phyloP scores from a whole-genome alignment of 2,329 filamentous ascomycete species.

The Cylindrodendrum hubeiense region DNA sequence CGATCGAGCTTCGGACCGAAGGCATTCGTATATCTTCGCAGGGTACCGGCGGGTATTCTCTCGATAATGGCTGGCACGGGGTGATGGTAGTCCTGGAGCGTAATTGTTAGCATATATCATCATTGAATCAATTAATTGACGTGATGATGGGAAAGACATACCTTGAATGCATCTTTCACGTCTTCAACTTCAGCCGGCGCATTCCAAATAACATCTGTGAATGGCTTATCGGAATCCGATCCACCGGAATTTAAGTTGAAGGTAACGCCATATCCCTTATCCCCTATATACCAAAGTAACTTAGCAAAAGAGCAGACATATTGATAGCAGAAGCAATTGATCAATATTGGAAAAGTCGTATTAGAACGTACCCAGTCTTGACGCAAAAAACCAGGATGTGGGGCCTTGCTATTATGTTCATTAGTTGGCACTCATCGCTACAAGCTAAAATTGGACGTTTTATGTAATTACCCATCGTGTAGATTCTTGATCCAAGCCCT shows the following conservation, averaged over 20 bases:
- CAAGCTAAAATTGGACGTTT: too few species aligned
- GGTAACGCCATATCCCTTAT: not conserved
- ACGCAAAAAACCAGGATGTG: conserved; percentile 3
- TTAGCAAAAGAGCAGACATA: too few species aligned
- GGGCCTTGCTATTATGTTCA: conserved; percentile 3
- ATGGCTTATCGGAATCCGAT: not conserved
- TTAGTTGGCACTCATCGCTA: too few species aligned
- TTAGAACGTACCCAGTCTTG: not conserved
- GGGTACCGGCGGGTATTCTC: not conserved
- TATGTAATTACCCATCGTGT: not conserved
- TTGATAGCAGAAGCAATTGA: too few species aligned
- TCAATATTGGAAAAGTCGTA: too few species aligned
- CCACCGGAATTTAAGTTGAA: not conserved
- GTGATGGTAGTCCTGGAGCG: not conserved
- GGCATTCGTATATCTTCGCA: conserved; percentile 1
- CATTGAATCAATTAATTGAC: not conserved
- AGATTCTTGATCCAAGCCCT: not conserved
- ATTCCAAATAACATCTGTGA: not conserved
- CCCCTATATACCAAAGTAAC: too few species aligned
- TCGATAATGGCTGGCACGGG: not conserved
- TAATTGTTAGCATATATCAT: not conserved
- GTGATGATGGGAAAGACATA: not conserved
- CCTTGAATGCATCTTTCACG: not conserved
- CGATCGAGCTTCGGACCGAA: not conserved
- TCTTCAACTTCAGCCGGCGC: not conserved